A percentile compares a stretch with the other conserved stretches of the same genome.
Evolutionary conservation across 495 filamentous ascomycete genomes (phyloP).

Genomic region (Penicillium waksmanii): DNA sequence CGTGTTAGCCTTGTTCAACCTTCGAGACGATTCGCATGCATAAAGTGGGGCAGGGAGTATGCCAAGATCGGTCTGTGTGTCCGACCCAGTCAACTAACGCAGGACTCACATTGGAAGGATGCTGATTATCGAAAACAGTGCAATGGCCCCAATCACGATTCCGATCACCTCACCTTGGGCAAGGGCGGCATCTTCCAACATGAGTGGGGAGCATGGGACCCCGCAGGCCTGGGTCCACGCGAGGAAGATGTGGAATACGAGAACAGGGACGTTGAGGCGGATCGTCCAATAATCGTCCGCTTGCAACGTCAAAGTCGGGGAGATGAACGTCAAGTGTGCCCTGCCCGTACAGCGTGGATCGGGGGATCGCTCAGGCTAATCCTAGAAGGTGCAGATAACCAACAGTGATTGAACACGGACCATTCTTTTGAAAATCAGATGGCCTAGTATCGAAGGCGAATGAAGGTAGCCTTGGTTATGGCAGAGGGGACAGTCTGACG

Average conservation of each 20-base stretch:
- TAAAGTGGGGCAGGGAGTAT: slow-evolving; percentile 17
- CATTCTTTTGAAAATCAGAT: slow-evolving; percentile 5
- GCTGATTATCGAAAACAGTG: slow-evolving; percentile 37
- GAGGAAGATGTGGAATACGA: slow-evolving; percentile 20
- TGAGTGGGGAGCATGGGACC: slow-evolving; percentile 22
- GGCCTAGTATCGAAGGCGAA: not conserved
- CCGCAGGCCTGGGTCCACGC: slow-evolving; percentile 13
- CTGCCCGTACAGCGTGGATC: slow-evolving; percentile 13
- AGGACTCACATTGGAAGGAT: slow-evolving; percentile 40
- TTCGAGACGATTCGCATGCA: slow-evolving; percentile 24
- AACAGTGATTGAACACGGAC: slow-evolving; percentile 2
- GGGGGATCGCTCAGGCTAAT: slow-evolving; percentile 10
- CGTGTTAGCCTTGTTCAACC: slow-evolving; percentile 19
- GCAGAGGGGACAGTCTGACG: not conserved
- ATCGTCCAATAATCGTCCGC: slow-evolving; percentile 6
- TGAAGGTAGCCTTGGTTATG: not conserved
- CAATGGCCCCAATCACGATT: slow-evolving; percentile 40
- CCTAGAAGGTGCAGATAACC: slow-evolving; percentile 14
- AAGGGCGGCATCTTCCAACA: slow-evolving; percentile 27
- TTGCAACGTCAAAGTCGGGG: not conserved
- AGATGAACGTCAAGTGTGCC: slow-evolving; percentile 3
- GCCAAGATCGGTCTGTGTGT: slow-evolving; percentile 21
- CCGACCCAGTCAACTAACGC: not conserved
- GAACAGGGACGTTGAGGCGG: slow-evolving; percentile 4
- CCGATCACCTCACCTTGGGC: slow-evolving; percentile 36